These are phyloP conservation scores for Colletotrichum spinosum DNA, from an alignment of 2,329 filamentous ascomycete species.

Conservation along the genomic window DNA sequence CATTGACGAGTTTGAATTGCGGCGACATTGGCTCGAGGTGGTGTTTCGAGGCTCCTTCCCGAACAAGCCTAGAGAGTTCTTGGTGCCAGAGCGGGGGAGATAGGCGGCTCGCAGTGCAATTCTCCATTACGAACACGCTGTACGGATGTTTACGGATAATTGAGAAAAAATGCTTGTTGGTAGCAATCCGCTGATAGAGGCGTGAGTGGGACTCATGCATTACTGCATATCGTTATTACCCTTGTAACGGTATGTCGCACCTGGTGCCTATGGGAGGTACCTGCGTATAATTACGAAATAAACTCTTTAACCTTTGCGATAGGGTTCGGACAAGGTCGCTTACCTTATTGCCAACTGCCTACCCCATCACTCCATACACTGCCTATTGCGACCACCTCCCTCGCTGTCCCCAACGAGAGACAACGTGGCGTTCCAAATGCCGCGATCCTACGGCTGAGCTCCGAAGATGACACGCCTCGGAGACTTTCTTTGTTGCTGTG, in stretches of 20 bases:
- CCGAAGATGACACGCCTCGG: not conserved
- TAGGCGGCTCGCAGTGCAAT: constrained; percentile 7
- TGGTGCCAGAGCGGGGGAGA: constrained; percentile 28
- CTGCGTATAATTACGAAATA: constrained; percentile 13
- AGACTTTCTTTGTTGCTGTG: not conserved
- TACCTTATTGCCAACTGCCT: not conserved
- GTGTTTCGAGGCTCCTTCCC: constrained; percentile 28
- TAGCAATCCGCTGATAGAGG: not conserved
- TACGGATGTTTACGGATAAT: not conserved
- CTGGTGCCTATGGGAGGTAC: not conserved
- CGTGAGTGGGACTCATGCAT: not conserved
- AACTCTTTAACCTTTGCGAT: constrained; percentile 35
- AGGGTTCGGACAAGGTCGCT: constrained; percentile 29
- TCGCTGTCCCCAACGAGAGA: not conserved
- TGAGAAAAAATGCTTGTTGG: not conserved
- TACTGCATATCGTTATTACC: not conserved
- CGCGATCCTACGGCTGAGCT: not conserved
- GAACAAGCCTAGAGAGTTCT: constrained; percentile 5
- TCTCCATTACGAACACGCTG: constrained; percentile 3
- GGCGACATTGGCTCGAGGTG: constrained; percentile 10
- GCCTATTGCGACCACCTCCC: not conserved
- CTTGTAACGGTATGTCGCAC: too few species aligned
- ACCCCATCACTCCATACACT: not conserved
- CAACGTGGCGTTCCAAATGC: not conserved
- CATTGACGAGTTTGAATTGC: not conserved